Conservation (phyloP, 2,329 filamentous ascomycete genomes). For the Aspergillus sp. region DNA sequence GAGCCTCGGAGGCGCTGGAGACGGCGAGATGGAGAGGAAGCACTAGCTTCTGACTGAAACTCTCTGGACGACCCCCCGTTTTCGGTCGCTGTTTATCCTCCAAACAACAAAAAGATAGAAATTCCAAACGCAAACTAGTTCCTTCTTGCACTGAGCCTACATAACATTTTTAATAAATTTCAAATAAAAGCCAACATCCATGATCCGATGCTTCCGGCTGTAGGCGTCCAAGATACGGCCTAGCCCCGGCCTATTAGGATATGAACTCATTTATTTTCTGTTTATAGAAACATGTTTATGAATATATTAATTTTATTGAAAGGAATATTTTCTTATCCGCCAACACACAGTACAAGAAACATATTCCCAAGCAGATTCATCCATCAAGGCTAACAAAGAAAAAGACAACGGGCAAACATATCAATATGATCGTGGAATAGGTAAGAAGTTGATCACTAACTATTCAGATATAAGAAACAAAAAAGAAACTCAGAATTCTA, state of each 20-base stretch:
- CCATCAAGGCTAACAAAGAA: conserved; percentile 24
- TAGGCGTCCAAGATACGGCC: no score
- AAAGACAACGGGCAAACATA: conserved; percentile 17
- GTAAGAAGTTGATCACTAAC: conserved; percentile 30
- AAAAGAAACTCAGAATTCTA: conserved; percentile 24
- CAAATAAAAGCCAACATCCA: neutral
- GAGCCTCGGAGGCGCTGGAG: neutral
- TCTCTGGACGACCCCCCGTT: neutral
- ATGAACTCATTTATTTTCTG: neutral
- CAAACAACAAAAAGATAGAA: neutral
- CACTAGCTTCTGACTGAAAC: neutral
- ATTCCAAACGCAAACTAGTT: neutral
- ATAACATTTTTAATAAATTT: neutral
- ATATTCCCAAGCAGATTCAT: conserved; percentile 31
- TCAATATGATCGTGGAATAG: conserved; percentile 19
- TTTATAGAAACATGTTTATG: neutral
- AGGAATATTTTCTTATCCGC: conserved; percentile 26
- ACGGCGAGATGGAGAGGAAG: neutral
- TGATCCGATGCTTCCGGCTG: neutral
- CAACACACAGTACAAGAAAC: conserved; percentile 25
- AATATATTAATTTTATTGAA: conserved; percentile 18
- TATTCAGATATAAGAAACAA: conserved; percentile 29
- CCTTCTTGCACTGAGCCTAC: neutral
- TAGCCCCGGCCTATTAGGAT: neutral
- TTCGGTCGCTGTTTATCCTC: neutral